Percentiles rank a stretch among this genome's conserved stretches.
phyloP scores from a whole-genome alignment of 2,329 filamentous ascomycete genomes.

The Phialophora tarda region DNA sequence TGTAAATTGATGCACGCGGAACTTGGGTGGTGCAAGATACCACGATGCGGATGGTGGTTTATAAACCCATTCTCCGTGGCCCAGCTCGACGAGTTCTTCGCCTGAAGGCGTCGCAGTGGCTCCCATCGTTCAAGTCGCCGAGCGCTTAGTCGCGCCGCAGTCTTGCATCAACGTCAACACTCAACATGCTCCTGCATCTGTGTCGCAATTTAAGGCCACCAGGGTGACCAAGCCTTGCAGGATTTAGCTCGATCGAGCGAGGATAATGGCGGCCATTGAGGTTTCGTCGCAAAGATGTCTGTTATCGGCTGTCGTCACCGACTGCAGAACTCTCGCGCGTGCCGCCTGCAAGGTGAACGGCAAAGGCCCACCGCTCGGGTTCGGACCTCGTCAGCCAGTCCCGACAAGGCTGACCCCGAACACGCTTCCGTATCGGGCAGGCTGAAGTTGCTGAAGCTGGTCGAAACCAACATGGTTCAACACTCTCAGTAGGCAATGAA shows the following conservation, averaged over 20 bases:
- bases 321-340: neutral
- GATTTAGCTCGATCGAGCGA: conserved; percentile 1
- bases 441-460: neutral
- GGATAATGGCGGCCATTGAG: neutral
- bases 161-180: neutral
- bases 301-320: neutral
- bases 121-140: neutral
- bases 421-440: neutral
- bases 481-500: neutral
- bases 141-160: neutral
- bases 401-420: neutral
- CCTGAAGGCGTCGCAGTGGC: neutral
- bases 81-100: neutral
- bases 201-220: neutral
- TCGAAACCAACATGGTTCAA: neutral
- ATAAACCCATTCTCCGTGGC: neutral
- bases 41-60: neutral
- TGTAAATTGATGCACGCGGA: neutral
- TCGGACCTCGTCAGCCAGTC: conserved; percentile 3
- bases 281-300: neutral
- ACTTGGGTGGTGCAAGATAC: neutral
- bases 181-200: neutral
- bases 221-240: conserved; percentile 5
- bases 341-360: neutral
- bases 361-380: neutral